Base-by-base conservation (phyloP, 768 basidiomycete genomes). In the Sporobolomyces pararoseus region DNA sequence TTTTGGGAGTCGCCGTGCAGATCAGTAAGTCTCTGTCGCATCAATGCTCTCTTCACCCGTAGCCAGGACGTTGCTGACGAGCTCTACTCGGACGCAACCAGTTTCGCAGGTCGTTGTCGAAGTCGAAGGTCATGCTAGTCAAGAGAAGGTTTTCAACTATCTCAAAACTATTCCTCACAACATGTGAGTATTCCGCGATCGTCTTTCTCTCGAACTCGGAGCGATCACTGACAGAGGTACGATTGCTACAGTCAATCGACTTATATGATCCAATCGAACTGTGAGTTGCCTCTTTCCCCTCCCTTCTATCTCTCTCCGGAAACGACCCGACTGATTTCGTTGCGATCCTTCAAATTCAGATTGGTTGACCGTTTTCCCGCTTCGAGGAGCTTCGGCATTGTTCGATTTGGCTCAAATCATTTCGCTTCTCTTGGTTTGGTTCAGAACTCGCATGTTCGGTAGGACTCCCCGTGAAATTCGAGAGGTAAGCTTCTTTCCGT, bases 401-500 rank as follows among this genome's bases (percentile, higher is more conserved):
- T 98, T 98, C 77, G 96, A 99, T 79, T 82, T 99, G 39, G 95
- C 96, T 9, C 96, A 99, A 80, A 86, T 98, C 59, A 80, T 98
- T 80, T 96, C 96, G 77, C 83, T 99, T 31, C 75, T 93, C 42
- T 53, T 72, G 46, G 83, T 89, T 49, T 88, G 86, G n/a, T 83
- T 94, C 83, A 88, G 87, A 81, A 92, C 89, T 58, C 90, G 89
- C 58, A 77, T 88, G 23, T 88, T 93, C 75, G 92, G 92, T 21
- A 86, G 92, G 44, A 95, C 92, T 0, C 91, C 90, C 66, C 86
- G 92, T 61, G 91, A 92, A 75, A 89, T 91, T 66, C 84, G 89
- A 47, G 91, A 74, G 27, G 65, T 66, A n/a, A 23, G 25, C 55
- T 44, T 46, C 23, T 17, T 25, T 16, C 25, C 19, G 14, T 17